Evolutionary conservation across 345 rosid species (phyloP).

Genomic region (Triadica sebifera): DNA sequence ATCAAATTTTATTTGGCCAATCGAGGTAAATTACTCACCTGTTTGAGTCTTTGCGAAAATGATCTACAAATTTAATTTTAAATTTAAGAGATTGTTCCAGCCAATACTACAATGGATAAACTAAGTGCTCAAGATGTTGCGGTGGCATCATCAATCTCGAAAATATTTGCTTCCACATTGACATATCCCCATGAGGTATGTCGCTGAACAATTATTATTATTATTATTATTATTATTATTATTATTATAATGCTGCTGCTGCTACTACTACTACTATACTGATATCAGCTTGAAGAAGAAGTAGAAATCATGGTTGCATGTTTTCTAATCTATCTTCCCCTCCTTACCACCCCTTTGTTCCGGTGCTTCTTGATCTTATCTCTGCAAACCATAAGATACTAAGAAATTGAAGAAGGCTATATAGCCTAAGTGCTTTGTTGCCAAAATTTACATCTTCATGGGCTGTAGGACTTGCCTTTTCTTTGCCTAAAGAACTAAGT

Average conservation of each 20-base stretch:
- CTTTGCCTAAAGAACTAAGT: no score
- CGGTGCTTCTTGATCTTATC: neutral
- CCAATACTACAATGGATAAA: constrained; percentile 57
- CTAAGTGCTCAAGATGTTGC: constrained; percentile 76
- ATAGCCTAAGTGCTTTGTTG: no score
- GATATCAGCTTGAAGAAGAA: constrained; percentile 4
- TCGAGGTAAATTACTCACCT: constrained; percentile 37
- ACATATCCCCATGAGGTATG: constrained; percentile 91
- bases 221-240: neutral
- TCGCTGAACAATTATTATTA: neutral
- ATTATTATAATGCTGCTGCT: no score
- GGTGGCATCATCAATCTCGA: constrained; percentile 81
- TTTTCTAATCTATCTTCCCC: neutral
- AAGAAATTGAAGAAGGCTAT: no score
- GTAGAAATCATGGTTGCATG: neutral
- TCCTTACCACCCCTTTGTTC: neutral
- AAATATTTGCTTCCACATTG: constrained; percentile 84
- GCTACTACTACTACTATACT: no score
- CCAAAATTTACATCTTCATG: no score
- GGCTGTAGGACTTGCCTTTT: no score
- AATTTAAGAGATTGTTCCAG: constrained; percentile 33
- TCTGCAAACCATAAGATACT: no score
- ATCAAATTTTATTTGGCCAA: constrained; percentile 65
- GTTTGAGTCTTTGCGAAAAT: neutral
- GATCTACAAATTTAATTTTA: neutral